Conservation (phyloP, 2,329 filamentous ascomycete genomes). For the Zasmidium angulare region DNA sequence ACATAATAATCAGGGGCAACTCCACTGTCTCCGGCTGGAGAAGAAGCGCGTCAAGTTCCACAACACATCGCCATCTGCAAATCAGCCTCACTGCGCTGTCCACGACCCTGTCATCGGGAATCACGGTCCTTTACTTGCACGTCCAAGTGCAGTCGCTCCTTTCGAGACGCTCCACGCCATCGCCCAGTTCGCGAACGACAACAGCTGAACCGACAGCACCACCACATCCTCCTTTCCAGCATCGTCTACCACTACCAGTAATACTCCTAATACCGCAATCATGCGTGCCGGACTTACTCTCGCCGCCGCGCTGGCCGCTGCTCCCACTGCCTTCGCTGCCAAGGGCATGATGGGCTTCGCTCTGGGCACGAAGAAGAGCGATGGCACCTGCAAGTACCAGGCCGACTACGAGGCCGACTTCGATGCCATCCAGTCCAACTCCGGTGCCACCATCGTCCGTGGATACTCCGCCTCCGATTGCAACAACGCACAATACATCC, state of each 20-base stretch:
- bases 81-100: background rate
- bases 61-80: background rate
- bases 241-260: background rate
- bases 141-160: constrained; percentile 5
- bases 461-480: constrained; percentile 69
- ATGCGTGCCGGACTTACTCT: constrained; percentile 29
- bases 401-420: constrained; percentile 67
- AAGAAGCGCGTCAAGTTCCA: background rate
- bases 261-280: constrained; percentile 10
- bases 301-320: constrained; percentile 27
- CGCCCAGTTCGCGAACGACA: background rate
- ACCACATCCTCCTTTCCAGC: background rate
- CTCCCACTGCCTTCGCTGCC: constrained; percentile 26
- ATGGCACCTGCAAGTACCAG: constrained; percentile 62
- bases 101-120: background rate
- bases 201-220: background rate
- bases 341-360: constrained; percentile 63
- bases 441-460: constrained; percentile 59
- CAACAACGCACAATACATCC: constrained; percentile 60
- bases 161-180: background rate
- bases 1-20: background rate
- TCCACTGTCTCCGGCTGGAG: background rate
- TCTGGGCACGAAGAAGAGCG: constrained; percentile 63
- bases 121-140: constrained; percentile 2
- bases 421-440: constrained; percentile 55